Evolutionary conservation across 352 stramenopile species (phyloP).

Genomic region (Phytophthora hybrid): DNA sequence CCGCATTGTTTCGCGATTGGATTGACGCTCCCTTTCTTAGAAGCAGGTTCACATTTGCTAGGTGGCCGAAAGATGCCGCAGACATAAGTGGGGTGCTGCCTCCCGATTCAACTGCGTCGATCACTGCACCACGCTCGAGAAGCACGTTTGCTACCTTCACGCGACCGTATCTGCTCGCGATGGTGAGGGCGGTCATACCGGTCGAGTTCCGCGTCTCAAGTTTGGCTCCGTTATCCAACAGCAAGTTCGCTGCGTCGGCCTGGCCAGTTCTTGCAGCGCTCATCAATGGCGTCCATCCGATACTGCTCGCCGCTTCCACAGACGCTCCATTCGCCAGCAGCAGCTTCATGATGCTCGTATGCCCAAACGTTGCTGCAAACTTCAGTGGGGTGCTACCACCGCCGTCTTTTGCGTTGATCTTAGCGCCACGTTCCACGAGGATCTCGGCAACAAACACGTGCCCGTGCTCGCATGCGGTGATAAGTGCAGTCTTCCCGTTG

Average conservation of each 20-base stretch:
- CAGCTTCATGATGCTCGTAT: constrained; percentile 1
- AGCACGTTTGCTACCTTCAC: background rate
- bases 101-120: background rate
- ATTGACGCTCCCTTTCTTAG: background rate
- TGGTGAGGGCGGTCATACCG: background rate
- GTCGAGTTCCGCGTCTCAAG: background rate
- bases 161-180: background rate
- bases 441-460: background rate
- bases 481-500: constrained; percentile 1
- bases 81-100: background rate
- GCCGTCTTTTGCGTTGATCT: background rate
- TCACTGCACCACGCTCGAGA: background rate
- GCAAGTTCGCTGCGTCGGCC: background rate
- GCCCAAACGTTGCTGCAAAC: background rate
- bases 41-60: background rate
- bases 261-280: background rate
- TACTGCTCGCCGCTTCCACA: background rate
- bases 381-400: background rate
- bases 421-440: background rate
- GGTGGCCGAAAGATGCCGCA: background rate
- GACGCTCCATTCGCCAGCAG: constrained; percentile 2
- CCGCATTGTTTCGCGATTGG: background rate
- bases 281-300: background rate
- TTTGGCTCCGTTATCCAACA: background rate
- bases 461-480: background rate